phyloP scores from a whole-genome alignment of 805 yeast species.

The Dipodascopsis uninucleata region DNA sequence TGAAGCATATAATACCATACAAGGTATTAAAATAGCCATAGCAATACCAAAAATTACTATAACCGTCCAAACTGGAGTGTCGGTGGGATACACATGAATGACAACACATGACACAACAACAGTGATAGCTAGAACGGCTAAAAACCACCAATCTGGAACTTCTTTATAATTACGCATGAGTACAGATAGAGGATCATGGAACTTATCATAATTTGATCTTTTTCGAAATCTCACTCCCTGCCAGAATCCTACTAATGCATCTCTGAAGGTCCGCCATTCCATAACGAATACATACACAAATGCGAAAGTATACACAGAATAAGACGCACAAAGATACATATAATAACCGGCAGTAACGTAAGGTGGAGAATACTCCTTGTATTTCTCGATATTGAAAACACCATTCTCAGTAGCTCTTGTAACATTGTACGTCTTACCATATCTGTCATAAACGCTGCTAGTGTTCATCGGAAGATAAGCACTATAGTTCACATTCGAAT shows the following conservation, averaged over 20 bases:
- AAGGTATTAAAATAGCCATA: conserved; percentile 53
- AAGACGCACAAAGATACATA: conserved; percentile 40
- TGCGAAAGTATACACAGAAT: conserved; percentile 51
- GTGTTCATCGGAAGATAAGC: conserved; percentile 50
- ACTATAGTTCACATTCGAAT: conserved; percentile 48
- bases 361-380: not conserved
- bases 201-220: conserved; percentile 61
- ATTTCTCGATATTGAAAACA: conserved; percentile 42
- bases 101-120: conserved; percentile 43
- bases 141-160: conserved; percentile 61
- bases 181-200: conserved; percentile 17
- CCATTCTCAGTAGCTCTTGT: conserved; percentile 33
- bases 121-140: conserved; percentile 46
- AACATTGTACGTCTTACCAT: conserved; percentile 44
- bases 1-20: conserved; percentile 57
- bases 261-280: conserved; percentile 50
- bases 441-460: conserved; percentile 40
- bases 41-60: conserved; percentile 55
- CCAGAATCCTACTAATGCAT: conserved; percentile 56
- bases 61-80: conserved; percentile 60
- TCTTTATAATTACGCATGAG: conserved; percentile 54
- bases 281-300: conserved; percentile 65
- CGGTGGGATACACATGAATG: conserved; percentile 41
- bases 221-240: conserved; percentile 44
- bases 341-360: conserved; percentile 42